phyloP scores from a whole-genome alignment of 345 rosid species.

The Acer yangbiense region DNA sequence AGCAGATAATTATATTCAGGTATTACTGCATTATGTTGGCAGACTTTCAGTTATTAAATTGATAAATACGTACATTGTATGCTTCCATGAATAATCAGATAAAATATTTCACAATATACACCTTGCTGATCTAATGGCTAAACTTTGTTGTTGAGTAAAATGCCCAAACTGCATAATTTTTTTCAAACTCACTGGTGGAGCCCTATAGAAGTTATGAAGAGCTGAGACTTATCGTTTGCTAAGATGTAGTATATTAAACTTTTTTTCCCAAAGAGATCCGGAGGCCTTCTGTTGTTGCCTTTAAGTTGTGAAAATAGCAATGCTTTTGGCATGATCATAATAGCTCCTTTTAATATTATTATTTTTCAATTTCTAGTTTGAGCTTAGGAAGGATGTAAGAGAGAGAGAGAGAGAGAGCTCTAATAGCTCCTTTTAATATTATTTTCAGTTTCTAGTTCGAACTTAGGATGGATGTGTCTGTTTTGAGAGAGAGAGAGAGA shows the following conservation, averaged over 20 bases:
- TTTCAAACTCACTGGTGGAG: not conserved
- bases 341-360: no score
- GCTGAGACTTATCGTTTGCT: no score
- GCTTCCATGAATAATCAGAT: no score
- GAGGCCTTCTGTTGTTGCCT: not conserved
- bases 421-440: not conserved
- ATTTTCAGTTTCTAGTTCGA: not conserved
- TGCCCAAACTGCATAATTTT: not conserved
- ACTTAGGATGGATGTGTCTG: not conserved
- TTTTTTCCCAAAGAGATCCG: not conserved
- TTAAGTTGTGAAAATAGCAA: not conserved
- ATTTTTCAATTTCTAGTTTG: no score
- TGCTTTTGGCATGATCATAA: not conserved
- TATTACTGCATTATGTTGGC: slow-evolving; percentile 22
- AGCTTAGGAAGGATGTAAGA: no score
- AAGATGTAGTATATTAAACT: no score
- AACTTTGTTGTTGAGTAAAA: not conserved
- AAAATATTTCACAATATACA: no score
- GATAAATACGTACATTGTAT: not conserved
- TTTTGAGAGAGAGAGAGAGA: not conserved
- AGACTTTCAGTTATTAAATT: not conserved
- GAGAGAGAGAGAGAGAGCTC: no score
- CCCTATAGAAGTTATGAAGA: no score
- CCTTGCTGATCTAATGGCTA: no score
- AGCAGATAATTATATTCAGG: slow-evolving; percentile 87